These are phyloP conservation scores for Fennellomyces sp. DNA, from an alignment of 371 early-diverging fungal genomes.

Conservation along the genomic window DNA sequence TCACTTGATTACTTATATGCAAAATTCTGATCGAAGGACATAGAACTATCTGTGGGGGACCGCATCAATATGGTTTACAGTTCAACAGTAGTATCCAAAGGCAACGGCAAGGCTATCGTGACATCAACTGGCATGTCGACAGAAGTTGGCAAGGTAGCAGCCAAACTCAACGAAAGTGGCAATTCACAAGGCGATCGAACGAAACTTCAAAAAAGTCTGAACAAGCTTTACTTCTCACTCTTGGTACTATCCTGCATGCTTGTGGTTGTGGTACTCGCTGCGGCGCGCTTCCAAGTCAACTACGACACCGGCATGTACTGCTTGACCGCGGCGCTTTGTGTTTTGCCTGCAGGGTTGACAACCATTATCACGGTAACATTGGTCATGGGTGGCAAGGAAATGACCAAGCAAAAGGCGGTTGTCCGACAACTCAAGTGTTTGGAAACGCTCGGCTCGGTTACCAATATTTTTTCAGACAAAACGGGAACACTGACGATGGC, in stretches of 20 bases:
- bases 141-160: slow-evolving; percentile 87
- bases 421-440: slow-evolving; percentile 44
- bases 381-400: slow-evolving; percentile 85
- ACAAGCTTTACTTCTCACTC: slow-evolving; percentile 70
- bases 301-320: slow-evolving; percentile 27
- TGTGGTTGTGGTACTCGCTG: slow-evolving; percentile 45
- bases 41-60: slow-evolving; percentile 37
- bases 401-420: slow-evolving; percentile 75
- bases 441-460: slow-evolving; percentile 88
- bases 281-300: slow-evolving; percentile 22
- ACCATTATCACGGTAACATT: slow-evolving; percentile 90
- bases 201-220: slow-evolving; percentile 74
- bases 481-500: slow-evolving; percentile 54
- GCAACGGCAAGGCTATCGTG: slow-evolving; percentile 63
- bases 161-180: slow-evolving; percentile 70
- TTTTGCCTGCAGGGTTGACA: slow-evolving; percentile 95
- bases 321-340: slow-evolving; percentile 78
- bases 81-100: slow-evolving; percentile 55
- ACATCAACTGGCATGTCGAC: slow-evolving; percentile 82
- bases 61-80: slow-evolving; percentile 66
- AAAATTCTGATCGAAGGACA: no score
- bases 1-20: no score
- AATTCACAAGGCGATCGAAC: slow-evolving; percentile 64
- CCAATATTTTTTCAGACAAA: slow-evolving; percentile 92
- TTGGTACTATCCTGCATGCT: slow-evolving; percentile 37